Percentiles rank a stretch among this genome's conserved stretches.
Evolutionary conservation across 305 asterid species (phyloP).

Genomic region (Solanum hybrid): DNA sequence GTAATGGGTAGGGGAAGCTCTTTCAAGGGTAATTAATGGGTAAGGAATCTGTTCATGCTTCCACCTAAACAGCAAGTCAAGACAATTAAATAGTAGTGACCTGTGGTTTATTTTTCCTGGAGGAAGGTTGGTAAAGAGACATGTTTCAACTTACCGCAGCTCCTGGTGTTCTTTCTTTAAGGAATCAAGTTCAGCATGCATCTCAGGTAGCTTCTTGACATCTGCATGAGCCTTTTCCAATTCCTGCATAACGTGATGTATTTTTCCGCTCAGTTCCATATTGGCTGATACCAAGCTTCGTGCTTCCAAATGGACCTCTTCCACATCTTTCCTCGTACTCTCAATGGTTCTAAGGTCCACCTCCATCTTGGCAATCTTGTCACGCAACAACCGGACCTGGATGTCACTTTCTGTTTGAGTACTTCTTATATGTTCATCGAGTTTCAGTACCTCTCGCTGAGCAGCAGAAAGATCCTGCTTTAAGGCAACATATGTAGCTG

Average conservation of each 20-base stretch:
- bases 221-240: conserved; percentile 38
- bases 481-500: conserved; percentile 45
- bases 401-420: conserved; percentile 65
- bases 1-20: background rate
- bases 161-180: conserved; percentile 53
- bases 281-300: conserved; percentile 38
- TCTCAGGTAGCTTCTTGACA: conserved; percentile 45
- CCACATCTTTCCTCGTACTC: conserved; percentile 36
- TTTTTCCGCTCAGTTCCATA: conserved; percentile 43
- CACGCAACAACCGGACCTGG: conserved; percentile 58
- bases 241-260: conserved; percentile 43
- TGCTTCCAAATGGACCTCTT: conserved; percentile 52
- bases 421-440: conserved; percentile 57
- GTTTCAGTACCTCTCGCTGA: conserved; percentile 42
- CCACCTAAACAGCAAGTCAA: background rate
- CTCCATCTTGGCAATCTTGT: conserved; percentile 62
- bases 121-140: background rate
- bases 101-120: background rate
- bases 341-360: conserved; percentile 44
- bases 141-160: conserved; percentile 51
- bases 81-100: background rate
- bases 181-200: conserved; percentile 49
- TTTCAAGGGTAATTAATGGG: background rate
- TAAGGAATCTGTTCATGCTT: background rate
- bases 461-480: conserved; percentile 52